These are phyloP conservation scores for Laburnicola sp. DNA, from an alignment of 2,329 filamentous ascomycete species.

Conservation along the genomic window DNA sequence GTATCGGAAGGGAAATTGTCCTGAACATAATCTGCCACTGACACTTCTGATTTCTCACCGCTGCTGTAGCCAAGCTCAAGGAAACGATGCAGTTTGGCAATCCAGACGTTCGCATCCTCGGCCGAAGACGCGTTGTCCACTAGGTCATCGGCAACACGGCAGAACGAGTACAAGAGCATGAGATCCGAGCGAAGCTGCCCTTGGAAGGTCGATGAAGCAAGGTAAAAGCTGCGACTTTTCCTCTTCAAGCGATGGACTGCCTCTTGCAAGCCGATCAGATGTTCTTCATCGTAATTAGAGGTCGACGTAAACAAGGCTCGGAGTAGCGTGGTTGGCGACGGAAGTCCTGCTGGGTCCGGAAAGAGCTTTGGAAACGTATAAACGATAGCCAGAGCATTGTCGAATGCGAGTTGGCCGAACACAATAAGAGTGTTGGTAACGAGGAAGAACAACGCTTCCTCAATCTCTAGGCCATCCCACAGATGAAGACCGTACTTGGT, in stretches of 20 bases:
- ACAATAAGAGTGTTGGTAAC: conserved; percentile 70
- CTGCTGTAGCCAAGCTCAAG: conserved; percentile 58
- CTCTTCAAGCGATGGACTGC: conserved; percentile 60
- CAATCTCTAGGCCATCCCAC: conserved; percentile 69
- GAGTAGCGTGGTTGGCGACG: conserved; percentile 56
- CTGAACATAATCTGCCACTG: conserved; percentile 43
- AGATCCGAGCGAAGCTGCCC: conserved; percentile 70
- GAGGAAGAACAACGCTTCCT: conserved; percentile 75
- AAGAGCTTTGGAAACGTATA: conserved; percentile 65
- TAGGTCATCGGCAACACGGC: conserved; percentile 72
- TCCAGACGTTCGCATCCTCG: conserved; percentile 60
- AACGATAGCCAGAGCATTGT: conserved; percentile 68
- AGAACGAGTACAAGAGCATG: conserved; percentile 72
- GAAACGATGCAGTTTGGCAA: conserved; percentile 61
- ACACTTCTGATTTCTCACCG: conserved; percentile 14
- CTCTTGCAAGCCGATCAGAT: conserved; percentile 62
- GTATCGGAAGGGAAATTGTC: conserved; percentile 57
- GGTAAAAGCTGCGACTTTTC: conserved; percentile 74
- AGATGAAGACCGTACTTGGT: conserved; percentile 68
- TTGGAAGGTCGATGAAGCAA: conserved; percentile 70
- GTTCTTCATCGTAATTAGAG: conserved; percentile 59
- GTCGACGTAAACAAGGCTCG: conserved; percentile 56
- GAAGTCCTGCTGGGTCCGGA: conserved; percentile 53
- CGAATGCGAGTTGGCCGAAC: conserved; percentile 68
- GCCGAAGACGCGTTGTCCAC: conserved; percentile 64